Percentiles rank a stretch among this genome's conserved stretches.
These are phyloP conservation scores for Xylaria hypoxylon DNA, from an alignment of 2,329 filamentous ascomycete species.

Conservation along the genomic window DNA sequence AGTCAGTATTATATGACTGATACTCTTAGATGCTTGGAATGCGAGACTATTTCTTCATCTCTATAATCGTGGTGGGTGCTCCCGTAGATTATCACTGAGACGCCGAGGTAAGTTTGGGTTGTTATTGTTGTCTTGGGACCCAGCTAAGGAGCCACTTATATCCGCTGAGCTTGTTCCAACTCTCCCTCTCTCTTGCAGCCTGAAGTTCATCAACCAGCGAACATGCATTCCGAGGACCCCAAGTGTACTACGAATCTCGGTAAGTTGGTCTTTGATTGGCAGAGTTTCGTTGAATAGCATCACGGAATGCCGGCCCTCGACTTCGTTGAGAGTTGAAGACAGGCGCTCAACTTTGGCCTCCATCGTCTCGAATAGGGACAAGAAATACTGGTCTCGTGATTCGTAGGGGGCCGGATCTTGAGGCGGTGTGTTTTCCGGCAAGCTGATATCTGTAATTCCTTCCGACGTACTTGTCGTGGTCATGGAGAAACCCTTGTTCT, in stretches of 20 bases:
- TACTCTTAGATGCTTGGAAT: neutral
- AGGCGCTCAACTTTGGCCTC: constrained; percentile 68
- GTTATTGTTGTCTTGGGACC: constrained; percentile 44
- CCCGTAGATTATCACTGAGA: constrained; percentile 49
- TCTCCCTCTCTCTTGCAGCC: constrained; percentile 60
- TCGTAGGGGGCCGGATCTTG: constrained; percentile 51
- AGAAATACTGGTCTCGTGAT: constrained; percentile 58
- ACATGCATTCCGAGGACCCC: constrained; percentile 71
- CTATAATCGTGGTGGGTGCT: constrained; percentile 50
- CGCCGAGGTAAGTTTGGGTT: constrained; percentile 45
- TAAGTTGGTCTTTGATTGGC: constrained; percentile 71
- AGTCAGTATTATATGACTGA: neutral
- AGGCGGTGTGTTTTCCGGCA: constrained; percentile 42
- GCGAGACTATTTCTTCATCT: neutral
- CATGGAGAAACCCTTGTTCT: constrained; percentile 51
- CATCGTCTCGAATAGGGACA: constrained; percentile 62
- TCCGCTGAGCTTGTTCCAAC: constrained; percentile 42
- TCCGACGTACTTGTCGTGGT: constrained; percentile 43
- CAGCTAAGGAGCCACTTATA: constrained; percentile 43
- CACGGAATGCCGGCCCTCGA: constrained; percentile 70
- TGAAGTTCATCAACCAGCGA: constrained; percentile 67
- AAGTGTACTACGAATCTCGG: constrained; percentile 67
- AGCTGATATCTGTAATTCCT: constrained; percentile 44
- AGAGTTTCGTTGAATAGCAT: constrained; percentile 72
- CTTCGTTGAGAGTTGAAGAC: constrained; percentile 66